Evolutionary conservation across 192 early-diverging fungal species (phyloP), one percentile per base, ranked within the genome.

Genomic region (Gryganskiella cystojenkinii): DNA sequence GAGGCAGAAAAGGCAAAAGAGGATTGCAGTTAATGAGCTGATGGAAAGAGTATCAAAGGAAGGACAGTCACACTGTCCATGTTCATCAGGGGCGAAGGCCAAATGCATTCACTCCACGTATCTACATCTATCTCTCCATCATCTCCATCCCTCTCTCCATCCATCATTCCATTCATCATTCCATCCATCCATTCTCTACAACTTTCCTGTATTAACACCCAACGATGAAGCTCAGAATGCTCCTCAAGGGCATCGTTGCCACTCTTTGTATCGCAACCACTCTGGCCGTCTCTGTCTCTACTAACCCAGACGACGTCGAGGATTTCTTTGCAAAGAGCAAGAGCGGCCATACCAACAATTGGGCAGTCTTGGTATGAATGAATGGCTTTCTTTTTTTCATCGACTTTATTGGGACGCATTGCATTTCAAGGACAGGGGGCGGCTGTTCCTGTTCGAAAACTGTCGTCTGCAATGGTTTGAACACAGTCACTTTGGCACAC

Each of bases 261-360:
- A 47, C 65, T 43, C n/a, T 69, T 14, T 78, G 65, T 33, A 2
- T 64, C 14, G 67, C 74, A 30, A 44, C 74, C 7, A 51, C 61
- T 14, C 55, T 78, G 4, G 74, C 74, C 24, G 37, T 67, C 27
- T 59, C 74, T 13, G 58, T 67, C 35, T 58, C 65, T 53, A 57
- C 20, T 47, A 69, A 64, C 67, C 34, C 59, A 33, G 61, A 78
- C 15, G 66, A 74, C 30, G 80, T 91, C 7, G 81, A 86, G 31
- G 73, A 81, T 15, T 91, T 94, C 67, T 92, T 93, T 60, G 46
- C 34, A 28, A 78, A 78, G 37, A 78, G 30, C 61, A 71, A 78
- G 15, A 82, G 87, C 56, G 89, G 86, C 40, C 93, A 94, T 64
- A 97, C 96, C 33, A 99, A 98, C 81, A 99, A 99, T 83, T 99